Percentiles rank a stretch among this genome's conserved stretches.
phyloP scores from a whole-genome alignment of 2,329 filamentous ascomycete species.

The Lecanicillium sp. region DNA sequence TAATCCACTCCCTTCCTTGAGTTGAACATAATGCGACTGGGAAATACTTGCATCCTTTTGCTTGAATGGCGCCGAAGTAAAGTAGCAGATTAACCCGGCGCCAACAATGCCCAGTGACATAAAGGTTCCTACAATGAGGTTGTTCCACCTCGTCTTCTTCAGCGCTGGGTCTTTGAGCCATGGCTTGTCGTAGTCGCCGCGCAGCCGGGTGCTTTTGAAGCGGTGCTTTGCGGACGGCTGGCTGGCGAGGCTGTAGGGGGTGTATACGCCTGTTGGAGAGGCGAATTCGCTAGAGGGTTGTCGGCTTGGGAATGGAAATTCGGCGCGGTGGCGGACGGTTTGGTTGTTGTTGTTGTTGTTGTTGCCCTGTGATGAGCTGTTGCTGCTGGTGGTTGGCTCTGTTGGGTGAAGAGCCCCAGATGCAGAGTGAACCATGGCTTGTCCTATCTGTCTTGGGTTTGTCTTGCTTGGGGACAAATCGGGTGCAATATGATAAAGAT shows the following conservation, averaged over 20 bases:
- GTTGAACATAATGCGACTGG: not conserved
- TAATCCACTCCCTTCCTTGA: not conserved
- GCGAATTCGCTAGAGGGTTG: conserved; percentile 1
- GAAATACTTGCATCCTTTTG: conserved; percentile 14
- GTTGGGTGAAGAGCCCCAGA: too few relatives aligned
- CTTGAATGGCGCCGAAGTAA: conserved; percentile 18
- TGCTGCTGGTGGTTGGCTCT: too few relatives aligned
- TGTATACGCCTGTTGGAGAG: not conserved
- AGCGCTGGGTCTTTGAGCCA: conserved; percentile 26
- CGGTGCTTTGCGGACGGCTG: conserved; percentile 1
- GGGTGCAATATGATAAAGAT: too few relatives aligned
- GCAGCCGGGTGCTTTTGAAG: conserved; percentile 26
- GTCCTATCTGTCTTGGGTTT: too few relatives aligned
- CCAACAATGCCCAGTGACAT: conserved; percentile 24
- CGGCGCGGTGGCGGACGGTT: too few relatives aligned
- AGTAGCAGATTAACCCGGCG: conserved; percentile 24
- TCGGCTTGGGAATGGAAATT: not conserved
- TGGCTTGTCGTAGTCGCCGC: conserved; percentile 27
- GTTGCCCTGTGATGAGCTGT: too few relatives aligned
- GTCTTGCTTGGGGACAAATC: too few relatives aligned
- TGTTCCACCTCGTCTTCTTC: conserved; percentile 25
- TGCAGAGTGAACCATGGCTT: too few relatives aligned
- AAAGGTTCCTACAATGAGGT: conserved; percentile 23
- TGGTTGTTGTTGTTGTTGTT: too few relatives aligned
- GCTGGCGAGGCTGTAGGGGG: conserved; percentile 3